Base-by-base conservation (phyloP, 257 asterid species). In the Mentha longifolia region DNA sequence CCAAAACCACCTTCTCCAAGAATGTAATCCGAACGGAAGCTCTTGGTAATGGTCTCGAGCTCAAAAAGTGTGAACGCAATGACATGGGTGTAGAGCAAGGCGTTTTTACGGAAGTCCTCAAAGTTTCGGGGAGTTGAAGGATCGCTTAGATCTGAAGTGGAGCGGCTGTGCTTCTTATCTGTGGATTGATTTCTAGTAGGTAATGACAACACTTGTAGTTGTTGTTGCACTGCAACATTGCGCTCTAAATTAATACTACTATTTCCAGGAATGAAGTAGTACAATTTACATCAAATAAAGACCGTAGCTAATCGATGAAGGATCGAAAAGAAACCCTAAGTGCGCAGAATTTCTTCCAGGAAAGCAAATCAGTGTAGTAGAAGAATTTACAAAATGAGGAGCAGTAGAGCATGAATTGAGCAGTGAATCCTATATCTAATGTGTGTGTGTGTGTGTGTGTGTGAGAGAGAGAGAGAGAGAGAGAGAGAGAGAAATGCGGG, bases 1-100 rank as follows among this genome's bases (percentile, higher is more conserved):
- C 99, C 99, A 74, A 95, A 95, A 62, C 99, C 99, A 13, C 99
- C 99, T 78, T 92, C 97, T 31, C 99, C 99, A 16, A 95, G 96
- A 74, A 92, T 95, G 87, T 95, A 95, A 79, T 95, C 99, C 7
- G 99, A 92, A 61, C 99, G 98, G 82, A 95, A 95, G 78, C 97
- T 88, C 82, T 95, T 95, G 72, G 99, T 95, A 79, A 92, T 89
- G 61, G 99, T 92, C 81, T 95, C 98, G 1, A 95, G 95, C 89
- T 95, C 99, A 61, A 89, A 95, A 42, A 95, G 85, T 15, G 98
- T 89, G 82, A 95, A 95, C 9, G 97, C 85, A 58, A 92, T 92
- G 65, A 95, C 95, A 77, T 95, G 93, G 19, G 97, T 89, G 79
- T 95, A 92, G 30, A 88, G 92, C 49, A 79, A 60, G 61, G 92